Evolutionary conservation across 371 early-diverging fungal genomes (phyloP).

Genomic region (Conidiobolus incongruus): DNA sequence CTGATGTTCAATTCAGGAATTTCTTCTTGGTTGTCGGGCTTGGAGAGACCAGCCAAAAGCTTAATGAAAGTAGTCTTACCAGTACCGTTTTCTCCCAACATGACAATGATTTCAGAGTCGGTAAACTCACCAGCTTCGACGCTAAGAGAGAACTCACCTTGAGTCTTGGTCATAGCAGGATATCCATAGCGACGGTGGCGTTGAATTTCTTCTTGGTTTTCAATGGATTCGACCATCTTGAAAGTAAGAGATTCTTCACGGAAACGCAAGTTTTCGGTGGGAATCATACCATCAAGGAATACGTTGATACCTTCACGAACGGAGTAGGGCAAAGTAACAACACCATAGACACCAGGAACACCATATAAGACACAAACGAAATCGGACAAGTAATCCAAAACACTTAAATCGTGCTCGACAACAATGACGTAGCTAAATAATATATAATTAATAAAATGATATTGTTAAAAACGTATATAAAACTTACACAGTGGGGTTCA

Average conservation of each 20-base stretch:
- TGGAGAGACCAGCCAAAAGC: conserved; percentile 78
- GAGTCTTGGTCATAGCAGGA: conserved; percentile 68
- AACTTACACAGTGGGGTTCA: conserved; percentile 26
- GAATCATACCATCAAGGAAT: conserved; percentile 96
- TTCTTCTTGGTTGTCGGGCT: conserved; percentile 58
- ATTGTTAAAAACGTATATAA: neutral
- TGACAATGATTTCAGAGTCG: conserved; percentile 96
- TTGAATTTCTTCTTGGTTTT: conserved; percentile 28
- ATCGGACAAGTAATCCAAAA: conserved; percentile 97
- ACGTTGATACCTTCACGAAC: conserved; percentile 99
- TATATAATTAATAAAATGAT: neutral
- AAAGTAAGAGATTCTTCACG: conserved; percentile 94
- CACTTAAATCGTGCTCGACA: conserved; percentile 99
- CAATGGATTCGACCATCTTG: conserved; percentile 78
- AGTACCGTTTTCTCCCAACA: conserved; percentile 99
- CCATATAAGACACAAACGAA: conserved; percentile 99
- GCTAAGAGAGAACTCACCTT: conserved; percentile 64
- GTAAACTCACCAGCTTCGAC: conserved; percentile 80
- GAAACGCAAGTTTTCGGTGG: conserved; percentile 99
- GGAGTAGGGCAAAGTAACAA: conserved; percentile 94
- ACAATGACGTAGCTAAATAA: conserved; percentile 77
- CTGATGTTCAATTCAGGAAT: conserved; percentile 78
- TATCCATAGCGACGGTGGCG: conserved; percentile 56
- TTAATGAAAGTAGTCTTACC: conserved; percentile 98
- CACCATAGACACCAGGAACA: conserved; percentile 95